Conservation (phyloP, 2,329 filamentous ascomycete species). For the Whalleya microplaca region DNA sequence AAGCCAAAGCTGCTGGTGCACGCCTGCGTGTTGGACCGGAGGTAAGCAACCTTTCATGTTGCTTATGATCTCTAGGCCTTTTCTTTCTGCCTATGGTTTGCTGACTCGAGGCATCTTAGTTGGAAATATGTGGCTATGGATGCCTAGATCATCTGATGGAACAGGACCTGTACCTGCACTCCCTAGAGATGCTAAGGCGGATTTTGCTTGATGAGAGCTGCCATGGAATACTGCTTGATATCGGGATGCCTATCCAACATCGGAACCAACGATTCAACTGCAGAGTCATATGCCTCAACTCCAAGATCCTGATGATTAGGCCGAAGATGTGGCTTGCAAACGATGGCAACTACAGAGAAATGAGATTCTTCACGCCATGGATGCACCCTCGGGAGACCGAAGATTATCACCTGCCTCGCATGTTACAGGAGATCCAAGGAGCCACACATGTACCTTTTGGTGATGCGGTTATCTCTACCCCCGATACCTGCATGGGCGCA, state of each 20-base stretch:
- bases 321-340: conserved; percentile 75
- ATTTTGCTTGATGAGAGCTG: conserved; percentile 64
- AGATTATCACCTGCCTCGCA: conserved; percentile 65
- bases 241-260: conserved; percentile 66
- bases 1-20: conserved; percentile 59
- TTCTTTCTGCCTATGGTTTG: too few relatives aligned
- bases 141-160: conserved; percentile 70
- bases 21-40: conserved; percentile 63
- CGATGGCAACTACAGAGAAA: conserved; percentile 68
- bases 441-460: conserved; percentile 62
- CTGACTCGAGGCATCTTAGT: too few relatives aligned
- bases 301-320: conserved; percentile 71
- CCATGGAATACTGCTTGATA: conserved; percentile 68
- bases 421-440: conserved; percentile 57
- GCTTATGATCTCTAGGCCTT: too few relatives aligned
- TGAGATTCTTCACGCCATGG: conserved; percentile 68
- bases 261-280: conserved; percentile 67
- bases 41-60: too few relatives aligned
- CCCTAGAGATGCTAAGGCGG: conserved; percentile 63
- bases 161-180: conserved; percentile 60
- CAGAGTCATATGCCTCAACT: conserved; percentile 66
- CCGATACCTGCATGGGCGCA: conserved; percentile 58
- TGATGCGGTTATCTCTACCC: conserved; percentile 64
- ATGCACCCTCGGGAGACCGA: conserved; percentile 60
- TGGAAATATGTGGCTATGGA: conserved; percentile 63